phyloP scores from a whole-genome alignment of 768 basidiomycete genomes.

The Boletus rufocinnamomeus region DNA sequence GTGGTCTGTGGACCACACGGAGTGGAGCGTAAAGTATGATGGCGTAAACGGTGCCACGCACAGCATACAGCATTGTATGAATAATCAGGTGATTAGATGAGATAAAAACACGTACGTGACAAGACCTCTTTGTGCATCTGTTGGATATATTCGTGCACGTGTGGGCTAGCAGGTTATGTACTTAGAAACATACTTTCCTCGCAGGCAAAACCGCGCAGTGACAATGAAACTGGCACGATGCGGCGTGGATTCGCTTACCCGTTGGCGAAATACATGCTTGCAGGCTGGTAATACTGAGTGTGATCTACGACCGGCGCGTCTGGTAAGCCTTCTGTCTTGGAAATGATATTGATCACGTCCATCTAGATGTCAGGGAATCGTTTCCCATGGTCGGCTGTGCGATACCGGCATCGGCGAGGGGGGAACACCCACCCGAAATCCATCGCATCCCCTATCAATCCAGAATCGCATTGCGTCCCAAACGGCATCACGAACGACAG shows the following conservation, averaged over 20 bases:
- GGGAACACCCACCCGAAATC: conserved; percentile 58
- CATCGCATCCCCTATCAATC: conserved; percentile 74
- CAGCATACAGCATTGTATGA: conserved; percentile 2
- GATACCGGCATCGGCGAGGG: background rate
- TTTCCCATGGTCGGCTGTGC: background rate
- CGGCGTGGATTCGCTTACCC: conserved; percentile 44
- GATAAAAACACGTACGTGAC: conserved; percentile 45
- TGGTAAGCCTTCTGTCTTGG: conserved; percentile 62
- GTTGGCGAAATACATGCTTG: conserved; percentile 55
- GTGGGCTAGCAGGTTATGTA: conserved; percentile 45
- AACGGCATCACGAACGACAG: conserved; percentile 56
- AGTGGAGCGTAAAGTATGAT: conserved; percentile 6
- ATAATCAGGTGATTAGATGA: conserved; percentile 20
- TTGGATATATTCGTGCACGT: conserved; percentile 64
- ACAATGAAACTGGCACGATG: conserved; percentile 5
- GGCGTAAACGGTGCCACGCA: conserved; percentile 1
- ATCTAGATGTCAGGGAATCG: conserved; percentile 40
- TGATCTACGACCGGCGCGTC: conserved; percentile 62
- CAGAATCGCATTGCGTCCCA: conserved; percentile 72
- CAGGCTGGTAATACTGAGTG: conserved; percentile 53
- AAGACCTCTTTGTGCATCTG: conserved; percentile 68
- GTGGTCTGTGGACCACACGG: conserved; percentile 39
- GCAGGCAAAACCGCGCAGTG: conserved; percentile 6
- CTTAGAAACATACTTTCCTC: conserved; percentile 2
- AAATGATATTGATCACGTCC: conserved; percentile 72